Base-by-base conservation (phyloP, 2,329 filamentous ascomycete genomes). In the Aureobasidium sp. region DNA sequence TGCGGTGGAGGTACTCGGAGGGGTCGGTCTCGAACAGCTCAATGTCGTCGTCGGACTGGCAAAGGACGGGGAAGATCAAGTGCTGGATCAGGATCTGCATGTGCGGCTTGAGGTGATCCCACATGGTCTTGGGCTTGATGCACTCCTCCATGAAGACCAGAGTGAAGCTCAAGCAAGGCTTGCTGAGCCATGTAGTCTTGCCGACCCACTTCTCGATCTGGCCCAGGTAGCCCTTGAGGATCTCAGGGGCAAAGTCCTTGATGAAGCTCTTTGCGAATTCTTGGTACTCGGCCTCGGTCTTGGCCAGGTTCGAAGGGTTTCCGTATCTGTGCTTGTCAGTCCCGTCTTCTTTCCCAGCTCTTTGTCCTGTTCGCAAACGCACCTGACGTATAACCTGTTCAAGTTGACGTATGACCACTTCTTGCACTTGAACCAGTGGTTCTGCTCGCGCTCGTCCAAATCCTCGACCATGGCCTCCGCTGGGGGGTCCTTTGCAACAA, bases 351-450 rank as follows among this genome's bases (percentile, higher is more conserved):
- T 17, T 73, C n/a, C n/a, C 22, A 14, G 9, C 17, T 49, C 17
- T 49, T 29, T 6, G 5, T 8, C 6, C 0, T 39, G 19, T 2
- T 3, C 12, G 2, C 11, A 12, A n/a, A 49, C 56, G 11, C 33
- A 59, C 56, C 56, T 67, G 70, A 97, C 92, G 72, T 94, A 99
- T 19, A 99, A 84, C 65, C 94, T 85, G 78, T 99, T 99, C 68
- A 99, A 78, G 75, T 97, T 97, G 71, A 94, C 96, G 76, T 97
- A 99, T 15, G 93, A 89, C 94, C 94, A 97, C 77, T 99, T 99
- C 86, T 97, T 97, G 66, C 92, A 90, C 80, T 97, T 99, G 93
- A 93, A 99, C 93, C 94, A 99, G 75, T 97, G 91, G 73, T 96
- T 92, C 70, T 88, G 84, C 76, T 97, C 94, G 62, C 94, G 85